Evolutionary conservation across 371 early-diverging fungal species (phyloP).

Genomic region (Mortierella sp.): DNA sequence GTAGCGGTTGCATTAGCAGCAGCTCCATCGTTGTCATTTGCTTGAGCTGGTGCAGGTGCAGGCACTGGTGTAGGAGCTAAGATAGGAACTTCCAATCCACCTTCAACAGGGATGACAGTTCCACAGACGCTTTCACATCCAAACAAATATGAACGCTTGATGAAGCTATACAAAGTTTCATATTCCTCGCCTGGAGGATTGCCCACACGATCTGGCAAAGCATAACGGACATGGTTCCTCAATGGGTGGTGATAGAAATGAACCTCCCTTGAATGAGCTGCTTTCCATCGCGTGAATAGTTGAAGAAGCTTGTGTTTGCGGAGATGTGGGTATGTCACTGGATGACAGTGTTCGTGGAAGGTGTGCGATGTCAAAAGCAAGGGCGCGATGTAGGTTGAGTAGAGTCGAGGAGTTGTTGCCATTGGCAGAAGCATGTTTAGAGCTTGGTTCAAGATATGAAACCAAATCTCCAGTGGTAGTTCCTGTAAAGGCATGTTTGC

Average conservation of each 20-base stretch:
- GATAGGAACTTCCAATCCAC: slow-evolving; percentile 39
- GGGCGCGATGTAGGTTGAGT: slow-evolving; percentile 38
- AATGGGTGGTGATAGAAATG: slow-evolving; percentile 53
- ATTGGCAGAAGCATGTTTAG: slow-evolving; percentile 39
- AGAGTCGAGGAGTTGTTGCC: slow-evolving; percentile 41
- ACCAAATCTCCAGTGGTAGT: slow-evolving; percentile 51
- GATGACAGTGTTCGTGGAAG: slow-evolving; percentile 46
- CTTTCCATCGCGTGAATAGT: slow-evolving; percentile 52
- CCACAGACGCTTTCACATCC: slow-evolving; percentile 56
- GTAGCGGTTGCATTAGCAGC: slow-evolving; percentile 1
- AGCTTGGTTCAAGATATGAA: slow-evolving; percentile 46
- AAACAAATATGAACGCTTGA: slow-evolving; percentile 52
- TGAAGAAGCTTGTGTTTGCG: slow-evolving; percentile 48
- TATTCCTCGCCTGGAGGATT: slow-evolving; percentile 55
- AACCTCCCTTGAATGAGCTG: slow-evolving; percentile 52
- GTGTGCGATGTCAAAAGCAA: slow-evolving; percentile 42
- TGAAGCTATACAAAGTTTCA: slow-evolving; percentile 51
- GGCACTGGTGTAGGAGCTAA: slow-evolving; percentile 13
- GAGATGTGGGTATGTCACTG: slow-evolving; percentile 42
- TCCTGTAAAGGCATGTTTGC: slow-evolving; percentile 18
- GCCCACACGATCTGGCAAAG: slow-evolving; percentile 49
- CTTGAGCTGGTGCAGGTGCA: slow-evolving; percentile 9
- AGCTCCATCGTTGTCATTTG: slow-evolving; percentile 3
- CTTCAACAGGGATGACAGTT: slow-evolving; percentile 53
- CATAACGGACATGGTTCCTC: slow-evolving; percentile 45